A percentile compares a stretch with the other conserved stretches of the same genome.
phyloP scores from a whole-genome alignment of 2,329 filamentous ascomycete species.

The Phyllosticta citrichinensis region DNA sequence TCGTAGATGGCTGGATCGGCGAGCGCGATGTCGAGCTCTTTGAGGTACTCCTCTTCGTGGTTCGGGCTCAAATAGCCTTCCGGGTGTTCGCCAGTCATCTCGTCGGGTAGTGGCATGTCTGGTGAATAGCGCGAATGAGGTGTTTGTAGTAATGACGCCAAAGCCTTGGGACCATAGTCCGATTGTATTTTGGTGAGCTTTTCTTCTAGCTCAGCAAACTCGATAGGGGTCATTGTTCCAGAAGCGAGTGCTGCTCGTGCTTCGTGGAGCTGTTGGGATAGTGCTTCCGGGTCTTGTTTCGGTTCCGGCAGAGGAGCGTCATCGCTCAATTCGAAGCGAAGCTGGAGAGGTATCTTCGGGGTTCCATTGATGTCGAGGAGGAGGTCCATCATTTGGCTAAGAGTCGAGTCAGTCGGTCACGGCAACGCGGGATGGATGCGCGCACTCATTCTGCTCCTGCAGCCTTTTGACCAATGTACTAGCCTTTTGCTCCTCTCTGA shows the following conservation, averaged over 20 bases:
- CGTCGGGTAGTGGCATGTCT: constrained; percentile 20
- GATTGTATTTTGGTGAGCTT: constrained; percentile 21
- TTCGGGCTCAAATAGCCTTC: constrained; percentile 58
- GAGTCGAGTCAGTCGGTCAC: constrained; percentile 4
- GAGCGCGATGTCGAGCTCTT: constrained; percentile 49
- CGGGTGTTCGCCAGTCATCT: constrained; percentile 44
- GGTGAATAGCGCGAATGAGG: constrained; percentile 29
- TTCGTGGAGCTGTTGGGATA: constrained; percentile 22
- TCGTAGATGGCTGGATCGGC: constrained; percentile 45
- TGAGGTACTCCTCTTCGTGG: constrained; percentile 65
- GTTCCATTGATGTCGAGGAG: constrained; percentile 83
- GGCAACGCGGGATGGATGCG: constrained; percentile 15
- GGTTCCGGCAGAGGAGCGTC: constrained; percentile 9
- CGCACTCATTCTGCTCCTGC: constrained; percentile 86
- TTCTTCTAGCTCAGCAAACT: constrained; percentile 20
- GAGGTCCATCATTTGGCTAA: constrained; percentile 76
- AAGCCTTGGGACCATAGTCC: constrained; percentile 17
- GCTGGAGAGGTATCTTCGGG: constrained; percentile 62
- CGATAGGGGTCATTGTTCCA: constrained; percentile 20
- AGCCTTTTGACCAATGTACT: constrained; percentile 72
- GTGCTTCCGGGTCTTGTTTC: constrained; percentile 15
- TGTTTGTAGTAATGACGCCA: constrained; percentile 32
- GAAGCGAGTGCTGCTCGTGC: constrained; percentile 26
- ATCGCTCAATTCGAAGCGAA: constrained; percentile 60
- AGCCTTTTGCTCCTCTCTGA: constrained; percentile 71